Percentiles rank a stretch among this genome's conserved stretches.
These are phyloP conservation scores for Solioccasus polychromus DNA, from an alignment of 768 basidiomycete species.

Conservation along the genomic window DNA sequence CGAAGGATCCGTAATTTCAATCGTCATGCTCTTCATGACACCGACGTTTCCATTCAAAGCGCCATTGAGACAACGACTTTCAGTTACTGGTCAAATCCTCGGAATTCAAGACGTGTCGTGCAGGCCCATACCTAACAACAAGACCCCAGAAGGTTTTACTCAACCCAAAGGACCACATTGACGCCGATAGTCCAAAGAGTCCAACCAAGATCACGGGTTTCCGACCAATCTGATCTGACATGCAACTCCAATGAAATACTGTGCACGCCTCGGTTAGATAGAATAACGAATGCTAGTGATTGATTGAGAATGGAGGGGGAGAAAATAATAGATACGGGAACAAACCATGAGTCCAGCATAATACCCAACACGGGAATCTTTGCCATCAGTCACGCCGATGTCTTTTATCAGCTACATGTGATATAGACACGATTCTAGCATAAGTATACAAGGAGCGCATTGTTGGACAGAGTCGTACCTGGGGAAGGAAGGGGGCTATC, in stretches of 20 bases:
- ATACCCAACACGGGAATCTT: not conserved
- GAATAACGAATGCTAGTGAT: not conserved
- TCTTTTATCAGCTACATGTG: not conserved
- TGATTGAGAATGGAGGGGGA: not conserved
- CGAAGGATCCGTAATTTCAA: not conserved
- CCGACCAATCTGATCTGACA: not conserved
- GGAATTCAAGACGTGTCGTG: not conserved
- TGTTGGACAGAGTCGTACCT: not conserved
- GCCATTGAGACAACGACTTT: not conserved
- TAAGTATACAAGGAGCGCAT: not conserved
- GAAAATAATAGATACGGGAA: not conserved
- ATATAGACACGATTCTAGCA: not conserved
- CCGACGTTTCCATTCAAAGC: not conserved
- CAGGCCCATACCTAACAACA: not conserved
- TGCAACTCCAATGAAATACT: not conserved
- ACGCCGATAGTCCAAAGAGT: not conserved
- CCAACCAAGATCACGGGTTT: not conserved
- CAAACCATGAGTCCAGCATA: not conserved
- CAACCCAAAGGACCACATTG: not conserved
- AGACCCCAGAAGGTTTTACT: not conserved
- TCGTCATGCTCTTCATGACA: not conserved
- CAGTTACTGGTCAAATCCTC: not conserved
- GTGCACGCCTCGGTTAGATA: not conserved
- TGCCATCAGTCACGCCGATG: not conserved
- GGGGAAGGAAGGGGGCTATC: not conserved